phyloP scores from a whole-genome alignment of 2,329 filamentous ascomycete species.

The Colletotrichum sp. region DNA sequence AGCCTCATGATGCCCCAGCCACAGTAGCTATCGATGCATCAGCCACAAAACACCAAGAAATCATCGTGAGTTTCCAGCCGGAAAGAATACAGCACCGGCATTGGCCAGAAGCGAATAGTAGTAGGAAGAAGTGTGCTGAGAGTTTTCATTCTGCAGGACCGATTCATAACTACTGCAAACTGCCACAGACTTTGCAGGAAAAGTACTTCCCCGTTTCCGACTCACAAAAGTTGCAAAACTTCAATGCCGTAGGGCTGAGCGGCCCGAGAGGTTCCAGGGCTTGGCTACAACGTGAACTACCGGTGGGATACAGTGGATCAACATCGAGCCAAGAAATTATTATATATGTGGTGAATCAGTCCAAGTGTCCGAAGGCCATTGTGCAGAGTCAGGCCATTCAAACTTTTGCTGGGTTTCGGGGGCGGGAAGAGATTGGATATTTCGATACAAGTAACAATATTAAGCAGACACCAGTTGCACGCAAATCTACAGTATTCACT shows the following conservation, averaged over 20 bases:
- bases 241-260: not conserved
- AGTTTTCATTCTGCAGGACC: no score
- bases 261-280: not conserved
- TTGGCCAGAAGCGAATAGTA: not conserved
- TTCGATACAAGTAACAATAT: no score
- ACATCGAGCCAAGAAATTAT: not conserved
- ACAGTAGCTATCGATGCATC: rapidly evolving
- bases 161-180: no score
- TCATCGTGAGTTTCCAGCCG: not conserved
- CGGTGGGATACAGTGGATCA: not conserved
- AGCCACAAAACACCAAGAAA: not conserved
- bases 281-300: not conserved
- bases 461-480: no score
- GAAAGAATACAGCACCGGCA: not conserved
- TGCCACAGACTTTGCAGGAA: no score
- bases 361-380: not conserved
- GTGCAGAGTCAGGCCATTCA: no score
- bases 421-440: no score
- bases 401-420: no score
- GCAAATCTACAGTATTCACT: no score
- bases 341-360: not conserved
- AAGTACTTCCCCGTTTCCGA: not conserved
- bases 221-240: not conserved
- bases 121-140: no score
- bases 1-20: not conserved